A percentile compares a stretch with the other conserved stretches of the same genome.
These are phyloP conservation scores for bread wheat (Triticum aestivum) DNA, from an alignment of 176 grass and related monocot species.

Conservation along the genomic window IWGSC_CS_RefSeq_v2.1 NC_057814.1:516789325-516789824, in stretches of 20 bases:
- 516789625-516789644: conserved; percentile 57
- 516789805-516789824: neutral
- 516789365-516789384: conserved; percentile 74
- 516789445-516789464: conserved; percentile 22
- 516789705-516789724: conserved; percentile 66
- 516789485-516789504: conserved; percentile 11
- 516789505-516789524: conserved; percentile 52
- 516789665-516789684: conserved; percentile 51
- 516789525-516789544: conserved; percentile 77
- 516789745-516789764: conserved; percentile 43
- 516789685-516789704: conserved; percentile 79
- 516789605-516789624: conserved; percentile 49
- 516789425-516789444: conserved; percentile 67
- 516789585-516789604: conserved; percentile 48
- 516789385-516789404: conserved; percentile 50
- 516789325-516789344: neutral
- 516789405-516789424: conserved; percentile 67
- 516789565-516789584: conserved; percentile 67
- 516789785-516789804: neutral
- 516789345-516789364: conserved; percentile 11
- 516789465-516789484: neutral
- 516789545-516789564: conserved; percentile 75
- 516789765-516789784: neutral
- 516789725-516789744: conserved; percentile 66
- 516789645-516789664: conserved; percentile 60